A percentile compares a stretch with the other conserved stretches of the same genome.
These are phyloP conservation scores for Alloascoidea hylecoeti DNA, from an alignment of 805 yeast genomes.

Conservation along the genomic window DNA sequence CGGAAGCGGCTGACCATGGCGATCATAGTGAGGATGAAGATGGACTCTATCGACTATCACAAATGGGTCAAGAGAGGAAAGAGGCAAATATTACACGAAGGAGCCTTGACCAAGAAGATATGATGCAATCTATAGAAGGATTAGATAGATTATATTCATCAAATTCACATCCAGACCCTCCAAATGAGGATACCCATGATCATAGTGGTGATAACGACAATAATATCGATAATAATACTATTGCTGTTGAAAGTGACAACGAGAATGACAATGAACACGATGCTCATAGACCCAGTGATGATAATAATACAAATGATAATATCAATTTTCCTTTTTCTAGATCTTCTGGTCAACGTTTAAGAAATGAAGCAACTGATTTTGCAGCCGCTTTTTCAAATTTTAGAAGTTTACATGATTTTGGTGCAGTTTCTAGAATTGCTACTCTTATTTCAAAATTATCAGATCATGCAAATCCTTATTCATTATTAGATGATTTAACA, in stretches of 20 bases:
- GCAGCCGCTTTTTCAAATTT: slow-evolving; percentile 10
- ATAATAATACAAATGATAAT: slow-evolving; percentile 10
- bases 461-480: slow-evolving; percentile 39
- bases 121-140: not conserved
- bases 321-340: slow-evolving; percentile 9
- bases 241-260: not conserved
- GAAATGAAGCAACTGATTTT: slow-evolving; percentile 4
- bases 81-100: not conserved
- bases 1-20: slow-evolving; percentile 2
- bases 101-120: not conserved
- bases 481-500: slow-evolving; percentile 48
- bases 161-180: too few relatives aligned
- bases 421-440: slow-evolving; percentile 10
- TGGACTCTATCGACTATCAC: slow-evolving; percentile 1
- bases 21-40: not conserved
- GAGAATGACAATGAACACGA: not conserved
- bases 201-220: not conserved
- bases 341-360: slow-evolving; percentile 6
- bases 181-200: too few relatives aligned
- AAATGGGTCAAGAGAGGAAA: not conserved
- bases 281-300: slow-evolving; percentile 1
- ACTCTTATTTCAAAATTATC: slow-evolving; percentile 22
- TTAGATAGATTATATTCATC: not conserved
- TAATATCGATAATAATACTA: not conserved
- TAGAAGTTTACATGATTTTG: slow-evolving; percentile 3